Base-by-base conservation (phyloP, 768 basidiomycete genomes). In the Phylloporus scabripes region DNA sequence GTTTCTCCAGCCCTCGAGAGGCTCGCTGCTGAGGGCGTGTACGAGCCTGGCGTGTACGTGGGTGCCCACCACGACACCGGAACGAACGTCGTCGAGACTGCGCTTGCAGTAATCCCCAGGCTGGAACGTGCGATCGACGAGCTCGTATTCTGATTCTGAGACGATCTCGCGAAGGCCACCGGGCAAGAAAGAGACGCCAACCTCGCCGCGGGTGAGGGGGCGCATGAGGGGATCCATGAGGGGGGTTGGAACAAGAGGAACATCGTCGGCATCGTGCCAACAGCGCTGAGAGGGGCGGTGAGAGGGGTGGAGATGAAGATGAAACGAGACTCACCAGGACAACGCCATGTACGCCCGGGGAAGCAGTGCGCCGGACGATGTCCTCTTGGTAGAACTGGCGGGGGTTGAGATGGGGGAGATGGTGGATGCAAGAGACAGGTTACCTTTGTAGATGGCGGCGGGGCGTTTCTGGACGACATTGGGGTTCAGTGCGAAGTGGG, bases 241-340 rank as follows among this genome's bases (percentile, higher is more conserved):
- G 15, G 66, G 66, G 31, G 70, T 68, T 23, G 70, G 63, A 3
- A 73, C 69, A 0, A 68, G 67, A 28, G 74, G 75, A 12, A 79
- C 62, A 51, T 90, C 88, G 55, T 93, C 90, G 9, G 83, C 81
- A 63, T 92, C 89, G 53, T 89, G 85, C 92, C 91, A 93, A 59
- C 85, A 89, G 68, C 88, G 80, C 91, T 93, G 62, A 8, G 45
- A 33, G n/a, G 37, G 45, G 7, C 4, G 31, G 42, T 61, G 49
- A 54, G 55, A 32, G 34, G 42, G 32, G 28, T 45, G 26, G 43
- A 11, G 50, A 54, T 20, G 49, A 23, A 4, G 6, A 6, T 26
- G n/a, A 23, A 1, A 24, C 26, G 20, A 48, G 42, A 57, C 73
- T 51, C 63, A 88, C 89, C 68, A 90, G 65, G 42, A 92, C 82